Conservation (phyloP, 106 monocot genomes). For the Vanilla planifolia region DNA sequence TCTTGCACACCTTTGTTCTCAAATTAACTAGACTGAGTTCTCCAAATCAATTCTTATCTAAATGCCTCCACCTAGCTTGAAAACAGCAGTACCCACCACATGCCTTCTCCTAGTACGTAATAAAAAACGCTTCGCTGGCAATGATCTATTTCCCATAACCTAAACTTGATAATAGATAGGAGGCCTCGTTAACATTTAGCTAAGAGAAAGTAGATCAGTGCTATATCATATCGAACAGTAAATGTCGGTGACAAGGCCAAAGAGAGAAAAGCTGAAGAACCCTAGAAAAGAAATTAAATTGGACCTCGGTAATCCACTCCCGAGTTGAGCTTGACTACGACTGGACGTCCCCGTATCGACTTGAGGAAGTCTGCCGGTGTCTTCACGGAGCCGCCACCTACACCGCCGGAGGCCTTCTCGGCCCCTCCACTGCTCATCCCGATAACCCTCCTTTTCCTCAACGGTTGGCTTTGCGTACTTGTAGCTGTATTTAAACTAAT, state of each 20-base stretch:
- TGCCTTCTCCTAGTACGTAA: not conserved
- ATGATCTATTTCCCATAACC: not conserved
- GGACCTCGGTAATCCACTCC: slow-evolving; percentile 93
- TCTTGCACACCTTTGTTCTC: not conserved
- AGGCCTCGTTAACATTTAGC: not conserved
- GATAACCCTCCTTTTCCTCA: no score
- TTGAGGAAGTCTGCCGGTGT: slow-evolving; percentile 95
- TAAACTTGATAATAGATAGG: not conserved
- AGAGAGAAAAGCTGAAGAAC: not conserved
- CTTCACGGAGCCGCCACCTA: slow-evolving; percentile 65
- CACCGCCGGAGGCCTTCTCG: slow-evolving; percentile 12
- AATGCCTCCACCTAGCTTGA: not conserved
- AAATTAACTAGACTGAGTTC: not conserved
- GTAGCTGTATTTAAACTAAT: no score
- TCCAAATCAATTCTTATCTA: no score
- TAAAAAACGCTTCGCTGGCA: not conserved
- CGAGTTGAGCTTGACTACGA: slow-evolving; percentile 98
- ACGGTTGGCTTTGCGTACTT: no score
- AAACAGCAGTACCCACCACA: not conserved
- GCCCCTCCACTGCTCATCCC: slow-evolving; percentile 31
- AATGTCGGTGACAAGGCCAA: no score
- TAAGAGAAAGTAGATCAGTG: not conserved
- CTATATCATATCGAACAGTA: not conserved
- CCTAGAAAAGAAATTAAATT: not conserved
- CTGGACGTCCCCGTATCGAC: slow-evolving; percentile 88